Evolutionary conservation across 1,284 basidiomycete genomes (phyloP).

Genomic region (Sporisorium scitamineum): DNA sequence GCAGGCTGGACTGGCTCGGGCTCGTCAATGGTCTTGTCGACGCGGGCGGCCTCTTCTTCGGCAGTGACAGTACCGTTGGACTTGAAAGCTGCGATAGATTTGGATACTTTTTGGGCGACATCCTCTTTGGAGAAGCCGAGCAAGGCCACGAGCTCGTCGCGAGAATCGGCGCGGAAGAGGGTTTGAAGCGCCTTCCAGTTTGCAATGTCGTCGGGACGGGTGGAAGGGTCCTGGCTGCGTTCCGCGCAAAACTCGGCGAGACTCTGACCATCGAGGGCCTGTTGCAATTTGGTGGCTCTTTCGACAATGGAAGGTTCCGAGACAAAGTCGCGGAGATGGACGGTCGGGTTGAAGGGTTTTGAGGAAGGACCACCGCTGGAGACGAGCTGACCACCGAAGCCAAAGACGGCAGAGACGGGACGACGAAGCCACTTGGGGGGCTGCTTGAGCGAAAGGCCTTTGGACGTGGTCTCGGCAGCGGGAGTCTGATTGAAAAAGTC

Average conservation of each 20-base stretch:
- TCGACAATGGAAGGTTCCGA: constrained; percentile 83
- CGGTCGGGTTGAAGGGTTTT: constrained; percentile 68
- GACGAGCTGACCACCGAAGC: constrained; percentile 88
- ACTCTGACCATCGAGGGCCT: constrained; percentile 75
- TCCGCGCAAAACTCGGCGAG: constrained; percentile 65
- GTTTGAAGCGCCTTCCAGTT: constrained; percentile 89
- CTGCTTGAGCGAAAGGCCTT: constrained; percentile 72
- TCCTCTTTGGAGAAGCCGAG: constrained; percentile 94
- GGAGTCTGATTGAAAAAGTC: constrained; percentile 82
- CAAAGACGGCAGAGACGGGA: constrained; percentile 85
- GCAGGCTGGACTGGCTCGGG: constrained; percentile 44
- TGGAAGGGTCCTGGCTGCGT: constrained; percentile 55
- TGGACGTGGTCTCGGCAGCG: constrained; percentile 69
- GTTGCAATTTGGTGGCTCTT: constrained; percentile 80
- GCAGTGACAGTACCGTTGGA: constrained; percentile 58
- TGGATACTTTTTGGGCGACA: constrained; percentile 81
- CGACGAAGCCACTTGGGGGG: constrained; percentile 95
- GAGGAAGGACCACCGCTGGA: constrained; percentile 71
- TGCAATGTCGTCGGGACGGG: constrained; percentile 71
- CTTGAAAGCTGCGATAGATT: constrained; percentile 80
- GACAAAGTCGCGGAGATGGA: constrained; percentile 70
- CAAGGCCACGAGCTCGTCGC: constrained; percentile 88
- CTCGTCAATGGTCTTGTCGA: constrained; percentile 56
- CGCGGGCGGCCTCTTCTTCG: constrained; percentile 59
- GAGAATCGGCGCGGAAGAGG: constrained; percentile 87